Evolutionary conservation across 495 filamentous ascomycete species (phyloP), one percentile per base, ranked within the genome.

Genomic region (Usnea hakonensis): DNA sequence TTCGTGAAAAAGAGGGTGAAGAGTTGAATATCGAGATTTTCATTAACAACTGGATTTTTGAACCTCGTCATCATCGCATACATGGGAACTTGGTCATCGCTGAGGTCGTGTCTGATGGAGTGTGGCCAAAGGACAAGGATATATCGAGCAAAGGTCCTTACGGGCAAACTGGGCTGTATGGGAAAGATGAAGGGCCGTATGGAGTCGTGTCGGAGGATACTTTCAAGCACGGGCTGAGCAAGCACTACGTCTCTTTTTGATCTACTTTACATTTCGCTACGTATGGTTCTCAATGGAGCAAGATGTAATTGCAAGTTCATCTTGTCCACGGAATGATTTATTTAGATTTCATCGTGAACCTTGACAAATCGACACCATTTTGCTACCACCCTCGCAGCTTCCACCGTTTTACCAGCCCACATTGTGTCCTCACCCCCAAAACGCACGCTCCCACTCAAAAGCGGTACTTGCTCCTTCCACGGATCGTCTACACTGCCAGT

Each of bases 311-410:
- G 4, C 5, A 28, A 50, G 4, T 30, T 30, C 23, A 16, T 16
- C 26, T 19, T 17, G 5, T 30, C 14, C 14, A 52, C 32, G 2
- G 17, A 0, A 5, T 32, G 1, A 5, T 32, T 5, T 28, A 1
- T 5, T 19, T 10, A 8, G 21, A 14, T 50, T 40, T 5, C 50
- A 26, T 55, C 7, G 10, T 21, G 30, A 40, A 55, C 48, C 36
- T 61, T 69, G 54, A 75, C 66, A 68, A 91, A 88, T 21, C 74
- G 72, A 70, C 89, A 94, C 91, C 91, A 96, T 55, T 88, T 81
- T 40, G 78, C 79, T 32, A 86, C 76, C 38, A 94, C 78, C 52
- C 77, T 78, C 55, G 79, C 79, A 28, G 90, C 77, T 43, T 85
- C 79, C 6, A 92, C 82, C 30, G 82, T 88, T 64, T 81, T 80